phyloP scores from a whole-genome alignment of 2,329 filamentous ascomycete genomes.

The Pseudogymnoascus destructans region DNA sequence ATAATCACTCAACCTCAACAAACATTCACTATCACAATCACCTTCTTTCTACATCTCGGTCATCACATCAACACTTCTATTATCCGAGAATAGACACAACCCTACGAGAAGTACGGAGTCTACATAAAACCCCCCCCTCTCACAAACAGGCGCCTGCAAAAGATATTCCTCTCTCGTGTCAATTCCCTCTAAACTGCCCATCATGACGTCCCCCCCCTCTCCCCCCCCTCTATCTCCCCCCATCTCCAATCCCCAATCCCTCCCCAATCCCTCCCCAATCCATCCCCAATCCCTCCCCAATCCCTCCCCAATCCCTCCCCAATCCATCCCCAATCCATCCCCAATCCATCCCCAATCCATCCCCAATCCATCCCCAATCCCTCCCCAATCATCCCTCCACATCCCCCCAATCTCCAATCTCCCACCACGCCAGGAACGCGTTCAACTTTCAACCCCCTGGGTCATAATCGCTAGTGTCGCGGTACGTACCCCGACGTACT shows the following conservation, averaged over 20 bases:
- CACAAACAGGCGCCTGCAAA: not conserved
- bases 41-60: not conserved
- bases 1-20: not conserved
- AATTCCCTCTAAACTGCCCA: not conserved
- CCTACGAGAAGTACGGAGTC: not conserved
- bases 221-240: not conserved
- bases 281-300: not conserved
- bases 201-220: not conserved
- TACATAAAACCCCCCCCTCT: not conserved
- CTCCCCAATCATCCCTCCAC: too few relatives aligned
- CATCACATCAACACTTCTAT: not conserved
- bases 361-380: not conserved
- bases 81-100: not conserved
- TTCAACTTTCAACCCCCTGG: not conserved
- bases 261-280: not conserved
- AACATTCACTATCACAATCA: not conserved
- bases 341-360: not conserved
- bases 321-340: not conserved
- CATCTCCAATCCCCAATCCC: not conserved
- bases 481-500: not conserved
- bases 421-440: not conserved
- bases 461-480: not conserved
- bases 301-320: not conserved
- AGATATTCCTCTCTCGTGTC: not conserved
- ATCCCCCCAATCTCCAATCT: not conserved